Base-by-base conservation (phyloP, 75 land plant species). In the Pseudotsuga menziesii region DNA sequence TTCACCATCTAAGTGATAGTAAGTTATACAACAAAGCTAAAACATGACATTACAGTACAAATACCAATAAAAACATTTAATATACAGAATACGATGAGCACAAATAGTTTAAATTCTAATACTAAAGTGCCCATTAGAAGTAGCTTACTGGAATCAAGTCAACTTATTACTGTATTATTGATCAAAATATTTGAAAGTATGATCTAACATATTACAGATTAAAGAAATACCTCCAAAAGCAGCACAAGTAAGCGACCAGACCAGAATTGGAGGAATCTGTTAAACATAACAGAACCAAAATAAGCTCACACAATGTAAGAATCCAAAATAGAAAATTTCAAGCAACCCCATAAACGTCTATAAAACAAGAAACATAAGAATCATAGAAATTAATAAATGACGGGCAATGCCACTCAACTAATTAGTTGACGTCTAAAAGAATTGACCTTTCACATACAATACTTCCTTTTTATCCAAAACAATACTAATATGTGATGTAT, bases 211-310 rank as follows among this genome's bases (percentile, higher is more conserved):
- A 27, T 63, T 0, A 63, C 48, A 7, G 74, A 74, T 29, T 57
- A 16, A 57, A 66, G 19, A 29, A 52, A 23, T 80, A 92, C 95
- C 95, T 83, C 92, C 92, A 77, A 92, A 82, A 62, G 82, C 85
- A 74, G 95, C 90, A 81, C 91, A 82, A 27, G 83, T 86, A 61
- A 86, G 88, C 60, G 95, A 90, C 64, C 72, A 92, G 66, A 87
- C 35, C 71, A 90, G 74, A 16, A 90, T 52, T 3, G 92, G 88
- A 79, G 95, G 95, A 64, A 88, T 58, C 95, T 92, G 92, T 74
- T 58, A 81, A 64, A 71, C 52, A 74, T 56, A 66, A 2, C 56
- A 36, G 56, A 52, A 57, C 27, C 57, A 56, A 60, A 48, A 48
- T 32, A 70, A 59, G 32, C 13, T 57, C 19, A 61, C 32, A 60